Base-by-base conservation (phyloP, 2,329 filamentous ascomycete genomes). In the Ophiocordyceps unilateralis region DNA sequence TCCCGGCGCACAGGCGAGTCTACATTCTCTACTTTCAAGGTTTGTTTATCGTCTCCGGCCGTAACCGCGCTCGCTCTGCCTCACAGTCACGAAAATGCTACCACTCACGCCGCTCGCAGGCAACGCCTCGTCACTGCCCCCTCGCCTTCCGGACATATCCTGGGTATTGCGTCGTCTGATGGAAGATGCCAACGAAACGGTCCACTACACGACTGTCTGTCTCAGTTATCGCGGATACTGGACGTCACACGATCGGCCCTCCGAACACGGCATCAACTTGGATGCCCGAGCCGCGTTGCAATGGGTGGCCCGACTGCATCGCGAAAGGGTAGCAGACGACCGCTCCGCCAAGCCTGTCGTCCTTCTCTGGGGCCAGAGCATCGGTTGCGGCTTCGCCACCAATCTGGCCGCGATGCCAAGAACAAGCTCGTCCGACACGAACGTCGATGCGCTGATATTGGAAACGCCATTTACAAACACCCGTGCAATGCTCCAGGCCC, bases 401-500 rank as follows among this genome's bases (percentile, higher is more conserved):
- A 76, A 72, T 41, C 68, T 79, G 2, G 69, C 74, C 44, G 62
- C 53, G 40, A 51, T 52, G 45, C 52, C 50, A 15, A 24, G 15
- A 2, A 38, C 48, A 24, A 51, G 62, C 36, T 59, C 60, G 4
- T 43, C 63, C 2, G 65, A 58, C 47, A 63, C 65, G 43, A 53
- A 54, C 30, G 55, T 69, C 30, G 48, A 61, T 39, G 63, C 70
- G 1, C 47, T 89, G 41, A 65, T 89, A 11, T 66, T 89, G 2
- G 83, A 89, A 55, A 87, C 83, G 0, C 83, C 83, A 0, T 87
- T 87, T 48, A 72, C 78, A 1, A 83, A 76, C 38, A 72, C 84
- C 44, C 68, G 72, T 45, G 72, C 71, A 17, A 86, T 89, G 81
- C 65, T 89, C 6, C 62, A 72, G 37, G 76, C 74, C 1, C 58